Evolutionary conservation across 2,329 filamentous ascomycete species (phyloP), one percentile per base, ranked within the genome.

Genomic region (Pestalotiopsis sp.): DNA sequence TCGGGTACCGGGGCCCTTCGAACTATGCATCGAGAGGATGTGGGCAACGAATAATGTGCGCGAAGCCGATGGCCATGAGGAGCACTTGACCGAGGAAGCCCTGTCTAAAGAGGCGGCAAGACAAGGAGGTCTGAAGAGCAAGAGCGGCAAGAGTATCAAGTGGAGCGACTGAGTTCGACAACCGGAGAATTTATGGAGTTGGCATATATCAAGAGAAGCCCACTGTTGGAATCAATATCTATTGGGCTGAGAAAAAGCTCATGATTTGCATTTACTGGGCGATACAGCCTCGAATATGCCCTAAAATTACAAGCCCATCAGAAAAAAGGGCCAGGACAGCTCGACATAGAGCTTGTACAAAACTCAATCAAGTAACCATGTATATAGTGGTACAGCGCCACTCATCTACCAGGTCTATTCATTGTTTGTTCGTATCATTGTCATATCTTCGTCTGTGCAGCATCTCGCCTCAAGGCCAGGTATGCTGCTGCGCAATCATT

Each of bases 1-100:
- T 80, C 88, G 96, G 17, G 87, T 97, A 49, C 92, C 94, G 6
- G 96, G 95, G 0, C 92, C 93, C 0, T 99, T 95, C 80, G 93
- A 97, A 79, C 84, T 99, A 52, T 92, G 90, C 70, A 91, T 99
- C 66, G 92, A 95, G 76, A 88, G 90, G 70, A 90, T 98, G 20
- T 99, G 95, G 94, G 95, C 95, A 0, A 97, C 95, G 0, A 98
- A 98, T 77, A 83, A 88, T 63, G 75, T 77, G 45, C 69, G 69
- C 45, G 82, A 84, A 69, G 81, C 74, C 5, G 79, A 79, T 45
- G 74, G 72, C 25, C 72, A 72, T 12, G 72, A 73, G 36, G 61
- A 64, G 38, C 39, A 64, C 36, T 12, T 31, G 39, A 20, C 23
- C 4, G 61, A 45, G n/a, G 61, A 64, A 39, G 61, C 61, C 20